A percentile compares a stretch with the other conserved stretches of the same genome.
Conservation (phyloP, 2,329 filamentous ascomycete species). For the Alternaria atra region DNA sequence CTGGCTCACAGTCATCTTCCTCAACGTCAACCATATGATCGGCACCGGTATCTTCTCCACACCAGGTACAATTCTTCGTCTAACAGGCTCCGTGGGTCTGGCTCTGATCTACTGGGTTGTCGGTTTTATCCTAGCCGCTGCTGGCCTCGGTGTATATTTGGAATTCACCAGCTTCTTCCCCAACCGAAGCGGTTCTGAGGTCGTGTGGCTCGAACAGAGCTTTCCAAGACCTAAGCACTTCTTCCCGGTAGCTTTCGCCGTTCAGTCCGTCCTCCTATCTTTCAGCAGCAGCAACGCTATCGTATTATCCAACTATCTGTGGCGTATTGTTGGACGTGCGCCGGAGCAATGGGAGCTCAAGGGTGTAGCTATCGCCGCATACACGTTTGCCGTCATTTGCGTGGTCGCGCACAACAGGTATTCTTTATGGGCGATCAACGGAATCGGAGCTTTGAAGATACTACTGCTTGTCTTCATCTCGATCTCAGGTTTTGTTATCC, state of each 20-base stretch:
- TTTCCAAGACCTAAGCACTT: conserved; percentile 40
- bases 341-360: conserved; percentile 42
- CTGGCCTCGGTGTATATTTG: conserved; percentile 37
- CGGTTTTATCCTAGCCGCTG: conserved; percentile 38
- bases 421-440: conserved; percentile 41
- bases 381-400: conserved; percentile 32
- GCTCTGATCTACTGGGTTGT: conserved; percentile 42
- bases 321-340: conserved; percentile 34
- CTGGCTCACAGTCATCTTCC: conserved; percentile 39
- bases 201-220: conserved; percentile 43
- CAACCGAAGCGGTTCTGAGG: conserved; percentile 40
- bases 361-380: conserved; percentile 38
- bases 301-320: conserved; percentile 44
- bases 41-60: conserved; percentile 37
- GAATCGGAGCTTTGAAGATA: conserved; percentile 62
- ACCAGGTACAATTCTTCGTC: conserved; percentile 38
- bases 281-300: conserved; percentile 45
- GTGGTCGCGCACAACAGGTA: conserved; percentile 38
- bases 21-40: conserved; percentile 45
- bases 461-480: conserved; percentile 66
- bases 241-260: conserved; percentile 42
- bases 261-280: conserved; percentile 40
- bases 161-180: conserved; percentile 42
- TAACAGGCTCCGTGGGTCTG: conserved; percentile 39
- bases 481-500: conserved; percentile 41